phyloP scores from a whole-genome alignment of 1,139 yeast genomes.

The Hyphopichia pseudoburtonii region DNA sequence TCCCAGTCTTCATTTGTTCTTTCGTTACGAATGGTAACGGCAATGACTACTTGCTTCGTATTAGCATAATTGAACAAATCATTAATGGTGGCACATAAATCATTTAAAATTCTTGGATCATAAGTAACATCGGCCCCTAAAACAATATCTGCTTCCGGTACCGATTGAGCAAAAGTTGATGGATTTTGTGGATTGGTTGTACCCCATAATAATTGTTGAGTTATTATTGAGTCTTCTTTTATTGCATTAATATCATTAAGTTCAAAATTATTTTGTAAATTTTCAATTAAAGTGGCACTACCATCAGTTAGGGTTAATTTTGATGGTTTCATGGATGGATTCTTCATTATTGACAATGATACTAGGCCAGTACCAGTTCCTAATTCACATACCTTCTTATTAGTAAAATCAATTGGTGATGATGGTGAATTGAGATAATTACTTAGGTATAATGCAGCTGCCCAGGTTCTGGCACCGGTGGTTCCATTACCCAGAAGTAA shows the following conservation, averaged over 20 bases:
- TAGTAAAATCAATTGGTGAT: conserved; percentile 9
- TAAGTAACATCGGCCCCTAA: conserved; percentile 89
- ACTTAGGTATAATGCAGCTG: conserved; percentile 75
- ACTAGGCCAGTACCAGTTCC: conserved; percentile 95
- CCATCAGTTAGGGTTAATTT: conserved; percentile 73
- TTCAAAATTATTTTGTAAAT: conserved; percentile 43
- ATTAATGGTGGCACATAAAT: conserved; percentile 50
- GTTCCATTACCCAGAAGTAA: conserved; percentile 73
- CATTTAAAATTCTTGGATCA: conserved; percentile 61
- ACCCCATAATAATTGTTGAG: conserved; percentile 61
- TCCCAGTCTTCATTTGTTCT: conserved; percentile 61
- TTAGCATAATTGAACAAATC: conserved; percentile 33
- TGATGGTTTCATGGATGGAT: conserved; percentile 20
- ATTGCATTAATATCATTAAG: conserved; percentile 38
- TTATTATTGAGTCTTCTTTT: conserved; percentile 10
- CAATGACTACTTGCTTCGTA: conserved; percentile 43
- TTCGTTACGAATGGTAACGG: conserved; percentile 73
- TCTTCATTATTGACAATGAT: conserved; percentile 52
- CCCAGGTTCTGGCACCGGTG: conserved; percentile 94
- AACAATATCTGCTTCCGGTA: conserved; percentile 41
- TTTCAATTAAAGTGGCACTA: conserved; percentile 59
- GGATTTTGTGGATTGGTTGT: conserved; percentile 26
- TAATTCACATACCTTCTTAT: conserved; percentile 55
- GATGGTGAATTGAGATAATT: conserved; percentile 35
- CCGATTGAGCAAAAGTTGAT: conserved; percentile 29